A percentile compares a stretch with the other conserved stretches of the same genome.
Evolutionary conservation across 106 monocot species (phyloP).

Genomic region (Iris macrosiphon): DNA sequence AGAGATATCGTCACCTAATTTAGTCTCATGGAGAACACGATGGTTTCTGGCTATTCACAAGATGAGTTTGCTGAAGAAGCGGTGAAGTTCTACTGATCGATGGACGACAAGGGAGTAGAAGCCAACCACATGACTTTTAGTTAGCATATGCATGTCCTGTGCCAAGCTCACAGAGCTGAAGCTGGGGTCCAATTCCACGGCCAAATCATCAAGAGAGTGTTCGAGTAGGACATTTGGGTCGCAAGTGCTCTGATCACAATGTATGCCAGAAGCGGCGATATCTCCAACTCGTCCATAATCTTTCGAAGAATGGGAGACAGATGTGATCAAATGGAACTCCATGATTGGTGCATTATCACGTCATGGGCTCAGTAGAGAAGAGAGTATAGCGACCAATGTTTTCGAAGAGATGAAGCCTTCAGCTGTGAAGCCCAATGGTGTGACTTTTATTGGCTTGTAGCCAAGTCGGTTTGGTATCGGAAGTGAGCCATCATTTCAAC

Average conservation of each 20-base stretch:
- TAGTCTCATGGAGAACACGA: constrained; percentile 33
- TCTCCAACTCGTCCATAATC: constrained; percentile 16
- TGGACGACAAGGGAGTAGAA: constrained; percentile 16
- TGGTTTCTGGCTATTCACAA: constrained; percentile 34
- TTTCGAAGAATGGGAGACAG: constrained; percentile 3
- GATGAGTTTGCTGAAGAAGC: constrained; percentile 35
- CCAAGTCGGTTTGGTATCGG: constrained; percentile 29
- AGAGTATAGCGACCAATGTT: constrained; percentile 20
- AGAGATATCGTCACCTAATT: constrained; percentile 27
- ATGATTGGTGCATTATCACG: constrained; percentile 26
- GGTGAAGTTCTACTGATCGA: constrained; percentile 8
- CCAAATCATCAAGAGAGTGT: constrained; percentile 20
- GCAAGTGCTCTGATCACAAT: constrained; percentile 35
- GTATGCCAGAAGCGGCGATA: constrained; percentile 31
- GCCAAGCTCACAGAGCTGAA: constrained; percentile 20
- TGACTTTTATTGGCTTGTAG: constrained; percentile 39
- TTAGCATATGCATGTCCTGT: constrained; percentile 26
- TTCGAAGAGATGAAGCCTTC: constrained; percentile 18
- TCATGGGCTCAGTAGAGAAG: constrained; percentile 21
- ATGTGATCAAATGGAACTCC: constrained; percentile 35
- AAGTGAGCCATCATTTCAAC: constrained; percentile 26
- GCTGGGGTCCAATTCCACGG: constrained; percentile 28
- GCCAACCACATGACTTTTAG: constrained; percentile 31
- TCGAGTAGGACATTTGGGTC: constrained; percentile 14
- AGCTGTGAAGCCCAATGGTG: constrained; percentile 15